phyloP scores from a whole-genome alignment of 148 eudicot species.

The Selenicereus undatus region DNA sequence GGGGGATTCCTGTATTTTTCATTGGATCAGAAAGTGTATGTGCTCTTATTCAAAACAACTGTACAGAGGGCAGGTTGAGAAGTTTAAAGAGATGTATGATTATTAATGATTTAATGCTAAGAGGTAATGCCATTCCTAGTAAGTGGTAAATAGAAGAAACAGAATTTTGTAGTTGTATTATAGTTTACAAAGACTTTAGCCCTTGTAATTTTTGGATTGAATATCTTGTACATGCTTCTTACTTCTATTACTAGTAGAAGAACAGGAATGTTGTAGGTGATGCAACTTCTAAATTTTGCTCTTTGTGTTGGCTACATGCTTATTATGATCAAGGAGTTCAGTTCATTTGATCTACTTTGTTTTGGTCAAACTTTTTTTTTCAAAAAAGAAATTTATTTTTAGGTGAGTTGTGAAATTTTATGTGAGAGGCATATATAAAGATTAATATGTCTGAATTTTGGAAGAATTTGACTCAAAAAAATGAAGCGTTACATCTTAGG shows the following conservation, averaged over 20 bases:
- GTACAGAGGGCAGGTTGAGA: conserved; percentile 69
- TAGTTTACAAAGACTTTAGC: not conserved
- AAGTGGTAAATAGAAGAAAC: not conserved
- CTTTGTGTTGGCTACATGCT: too few relatives aligned
- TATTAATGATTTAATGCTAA: not conserved
- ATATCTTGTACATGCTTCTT: not conserved
- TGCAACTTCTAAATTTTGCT: too few relatives aligned
- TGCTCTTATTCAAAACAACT: conserved; percentile 84
- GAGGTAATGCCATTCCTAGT: not conserved
- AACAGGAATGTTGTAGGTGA: not conserved
- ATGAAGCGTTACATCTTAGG: too few relatives aligned
- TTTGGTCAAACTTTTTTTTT: too few relatives aligned
- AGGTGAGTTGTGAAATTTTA: too few relatives aligned
- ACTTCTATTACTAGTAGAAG: not conserved
- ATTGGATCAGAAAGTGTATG: conserved; percentile 75
- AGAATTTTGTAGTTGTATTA: not conserved
- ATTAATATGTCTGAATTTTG: too few relatives aligned
- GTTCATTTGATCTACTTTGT: too few relatives aligned
- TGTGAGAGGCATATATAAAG: too few relatives aligned
- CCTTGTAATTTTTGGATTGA: not conserved
- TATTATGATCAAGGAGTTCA: too few relatives aligned
- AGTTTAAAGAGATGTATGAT: not conserved
- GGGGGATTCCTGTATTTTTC: conserved; percentile 94
- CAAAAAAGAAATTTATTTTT: too few relatives aligned
- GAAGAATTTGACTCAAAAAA: too few relatives aligned